Evolutionary conservation across 192 early-diverging fungal genomes (phyloP).

Genomic region (Gaertneriomyces semiglobifer): DNA sequence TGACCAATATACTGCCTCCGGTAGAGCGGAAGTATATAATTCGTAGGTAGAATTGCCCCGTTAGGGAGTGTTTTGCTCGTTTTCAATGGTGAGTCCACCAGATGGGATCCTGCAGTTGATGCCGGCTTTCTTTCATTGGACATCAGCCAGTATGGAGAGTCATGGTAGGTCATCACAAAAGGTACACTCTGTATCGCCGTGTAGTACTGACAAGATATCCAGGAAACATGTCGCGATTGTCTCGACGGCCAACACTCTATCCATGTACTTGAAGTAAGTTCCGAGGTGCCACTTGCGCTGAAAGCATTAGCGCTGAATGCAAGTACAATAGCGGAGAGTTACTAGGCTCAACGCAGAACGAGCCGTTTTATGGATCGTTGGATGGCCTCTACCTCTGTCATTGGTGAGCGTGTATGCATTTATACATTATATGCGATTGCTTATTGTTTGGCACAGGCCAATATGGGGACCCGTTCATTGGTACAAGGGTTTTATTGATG

Average conservation of each 20-base stretch:
- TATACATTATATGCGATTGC: too few relatives aligned
- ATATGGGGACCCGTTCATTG: slow-evolving; percentile 10
- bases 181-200: too few relatives aligned
- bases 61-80: too few relatives aligned
- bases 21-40: slow-evolving; percentile 10
- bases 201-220: too few relatives aligned
- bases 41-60: neutral
- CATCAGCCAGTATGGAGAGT: slow-evolving; percentile 6
- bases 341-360: neutral
- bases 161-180: neutral
- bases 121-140: slow-evolving; percentile 4
- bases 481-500: slow-evolving; percentile 8
- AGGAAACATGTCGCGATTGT: slow-evolving; percentile 14
- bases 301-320: too few relatives aligned
- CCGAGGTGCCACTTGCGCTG: too few relatives aligned
- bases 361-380: slow-evolving; percentile 9
- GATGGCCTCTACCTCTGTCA: slow-evolving; percentile 8
- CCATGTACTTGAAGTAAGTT: slow-evolving; percentile 4
- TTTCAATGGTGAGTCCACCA: too few relatives aligned
- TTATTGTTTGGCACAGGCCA: neutral
- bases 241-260: neutral
- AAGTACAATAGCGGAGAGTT: neutral
- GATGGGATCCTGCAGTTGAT: neutral
- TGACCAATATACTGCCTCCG: slow-evolving; percentile 7
- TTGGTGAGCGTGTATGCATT: too few relatives aligned